Evolutionary conservation across 306 rosid genomes (phyloP).

Genomic region (Trifolium dubium): DNA sequence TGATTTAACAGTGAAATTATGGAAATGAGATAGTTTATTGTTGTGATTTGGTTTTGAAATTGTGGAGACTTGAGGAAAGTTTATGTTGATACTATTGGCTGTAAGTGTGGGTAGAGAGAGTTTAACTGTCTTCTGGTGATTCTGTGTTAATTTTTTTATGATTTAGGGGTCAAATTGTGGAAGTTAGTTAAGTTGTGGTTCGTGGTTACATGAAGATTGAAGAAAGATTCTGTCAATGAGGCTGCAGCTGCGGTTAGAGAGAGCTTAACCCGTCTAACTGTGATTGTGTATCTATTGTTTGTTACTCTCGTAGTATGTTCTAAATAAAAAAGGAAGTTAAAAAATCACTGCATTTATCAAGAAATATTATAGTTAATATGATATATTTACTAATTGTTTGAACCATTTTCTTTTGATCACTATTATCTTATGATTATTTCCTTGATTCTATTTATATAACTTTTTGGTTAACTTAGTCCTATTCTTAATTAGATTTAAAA

Average conservation of each 20-base stretch:
- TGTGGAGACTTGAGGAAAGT: neutral
- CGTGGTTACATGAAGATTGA: neutral
- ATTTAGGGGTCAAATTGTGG: neutral
- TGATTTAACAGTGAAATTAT: neutral
- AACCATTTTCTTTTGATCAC: neutral
- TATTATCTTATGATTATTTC: neutral
- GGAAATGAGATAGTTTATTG: neutral
- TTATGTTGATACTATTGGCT: neutral
- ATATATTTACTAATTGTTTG: neutral
- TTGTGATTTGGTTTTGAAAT: neutral
- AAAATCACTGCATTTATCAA: neutral
- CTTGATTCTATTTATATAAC: neutral
- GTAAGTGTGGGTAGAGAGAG: neutral
- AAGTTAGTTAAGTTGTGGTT: neutral
- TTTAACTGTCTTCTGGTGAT: neutral
- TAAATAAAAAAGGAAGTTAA: neutral
- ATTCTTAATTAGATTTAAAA: neutral
- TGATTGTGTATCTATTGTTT: neutral
- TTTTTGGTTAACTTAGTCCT: neutral
- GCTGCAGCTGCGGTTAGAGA: neutral
- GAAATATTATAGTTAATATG: slow-evolving; percentile 4
- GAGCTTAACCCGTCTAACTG: neutral
- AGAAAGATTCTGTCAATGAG: neutral
- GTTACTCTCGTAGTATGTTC: neutral
- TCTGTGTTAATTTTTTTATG: neutral